phyloP scores from a whole-genome alignment of 257 asterid genomes.

The Petrea volubilis region DNA sequence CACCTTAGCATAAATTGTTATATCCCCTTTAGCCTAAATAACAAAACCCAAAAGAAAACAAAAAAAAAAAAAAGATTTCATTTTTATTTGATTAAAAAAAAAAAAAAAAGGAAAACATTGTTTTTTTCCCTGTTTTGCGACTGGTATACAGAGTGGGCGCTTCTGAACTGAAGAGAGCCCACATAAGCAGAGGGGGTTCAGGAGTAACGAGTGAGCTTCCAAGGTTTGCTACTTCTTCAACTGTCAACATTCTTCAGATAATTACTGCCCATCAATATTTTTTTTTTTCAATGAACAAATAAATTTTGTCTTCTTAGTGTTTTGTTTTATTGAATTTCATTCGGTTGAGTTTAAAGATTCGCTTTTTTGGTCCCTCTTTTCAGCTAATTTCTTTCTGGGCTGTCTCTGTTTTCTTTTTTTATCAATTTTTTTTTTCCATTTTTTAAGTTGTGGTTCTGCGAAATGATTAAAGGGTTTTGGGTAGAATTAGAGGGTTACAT shows the following conservation, averaged over 20 bases:
- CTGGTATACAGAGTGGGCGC: no score
- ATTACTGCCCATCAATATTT: no score
- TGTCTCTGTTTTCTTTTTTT: no score
- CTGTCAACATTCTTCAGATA: not conserved
- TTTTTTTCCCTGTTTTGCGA: constrained; percentile 1
- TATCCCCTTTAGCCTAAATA: constrained; percentile 20
- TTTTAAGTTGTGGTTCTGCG: not conserved
- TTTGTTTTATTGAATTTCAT: not conserved
- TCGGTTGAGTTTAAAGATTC: no score
- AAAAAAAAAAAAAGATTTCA: not conserved
- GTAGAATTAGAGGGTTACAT: not conserved
- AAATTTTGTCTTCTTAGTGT: no score
- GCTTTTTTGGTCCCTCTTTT: no score
- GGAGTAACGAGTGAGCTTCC: constrained; percentile 29
- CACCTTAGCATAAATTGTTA: constrained; percentile 23
- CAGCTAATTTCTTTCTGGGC: no score
- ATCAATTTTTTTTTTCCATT: not conserved
- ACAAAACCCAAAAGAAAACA: no score
- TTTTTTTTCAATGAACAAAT: no score
- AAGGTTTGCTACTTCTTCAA: not conserved
- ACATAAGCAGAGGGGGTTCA: no score
- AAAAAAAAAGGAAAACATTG: not conserved
- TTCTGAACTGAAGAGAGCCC: constrained; percentile 19
- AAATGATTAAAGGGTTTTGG: not conserved
- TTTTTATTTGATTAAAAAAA: not conserved